Evolutionary conservation across 2,329 filamentous ascomycete genomes (phyloP).

Genomic region (Cladosporium austrohemisphaericum): DNA sequence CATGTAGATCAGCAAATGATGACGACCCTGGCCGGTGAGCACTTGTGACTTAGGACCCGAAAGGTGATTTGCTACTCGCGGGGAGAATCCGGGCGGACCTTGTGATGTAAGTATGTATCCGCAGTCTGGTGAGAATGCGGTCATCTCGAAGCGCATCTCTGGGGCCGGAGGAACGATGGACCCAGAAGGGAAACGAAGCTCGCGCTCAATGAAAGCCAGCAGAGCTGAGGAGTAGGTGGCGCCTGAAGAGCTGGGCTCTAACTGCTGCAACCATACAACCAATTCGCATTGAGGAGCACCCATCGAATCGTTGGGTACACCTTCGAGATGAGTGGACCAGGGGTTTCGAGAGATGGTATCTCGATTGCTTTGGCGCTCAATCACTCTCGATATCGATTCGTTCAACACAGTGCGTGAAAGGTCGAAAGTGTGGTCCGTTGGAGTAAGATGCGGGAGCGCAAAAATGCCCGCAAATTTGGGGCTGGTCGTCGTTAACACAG

Average conservation of each 20-base stretch:
- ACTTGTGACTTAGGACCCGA: slow-evolving; percentile 56
- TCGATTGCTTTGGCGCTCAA: slow-evolving; percentile 63
- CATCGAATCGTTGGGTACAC: slow-evolving; percentile 50
- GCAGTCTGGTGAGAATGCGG: slow-evolving; percentile 63
- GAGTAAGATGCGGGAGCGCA: slow-evolving; percentile 76
- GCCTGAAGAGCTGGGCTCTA: slow-evolving; percentile 26
- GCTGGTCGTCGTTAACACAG: slow-evolving; percentile 83
- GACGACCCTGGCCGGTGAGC: slow-evolving; percentile 44
- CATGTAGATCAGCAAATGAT: slow-evolving; percentile 52
- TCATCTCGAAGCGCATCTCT: slow-evolving; percentile 55
- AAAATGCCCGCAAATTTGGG: slow-evolving; percentile 92
- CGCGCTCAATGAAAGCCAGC: slow-evolving; percentile 54
- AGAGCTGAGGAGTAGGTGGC: slow-evolving; percentile 27
- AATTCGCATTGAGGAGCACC: slow-evolving; percentile 80
- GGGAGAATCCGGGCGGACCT: slow-evolving; percentile 52
- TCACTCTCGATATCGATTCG: slow-evolving; percentile 63
- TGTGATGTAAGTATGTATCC: slow-evolving; percentile 63
- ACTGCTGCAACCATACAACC: slow-evolving; percentile 76
- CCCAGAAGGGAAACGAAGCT: slow-evolving; percentile 58
- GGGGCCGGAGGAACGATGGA: slow-evolving; percentile 51
- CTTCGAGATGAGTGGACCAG: slow-evolving; percentile 66
- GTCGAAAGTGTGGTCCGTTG: slow-evolving; percentile 52
- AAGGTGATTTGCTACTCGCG: slow-evolving; percentile 51
- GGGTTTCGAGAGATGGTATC: slow-evolving; percentile 56
- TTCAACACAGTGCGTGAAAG: slow-evolving; percentile 59